phyloP scores from a whole-genome alignment of 2,329 filamentous ascomycete genomes.

The Aspergillus melleus region DNA sequence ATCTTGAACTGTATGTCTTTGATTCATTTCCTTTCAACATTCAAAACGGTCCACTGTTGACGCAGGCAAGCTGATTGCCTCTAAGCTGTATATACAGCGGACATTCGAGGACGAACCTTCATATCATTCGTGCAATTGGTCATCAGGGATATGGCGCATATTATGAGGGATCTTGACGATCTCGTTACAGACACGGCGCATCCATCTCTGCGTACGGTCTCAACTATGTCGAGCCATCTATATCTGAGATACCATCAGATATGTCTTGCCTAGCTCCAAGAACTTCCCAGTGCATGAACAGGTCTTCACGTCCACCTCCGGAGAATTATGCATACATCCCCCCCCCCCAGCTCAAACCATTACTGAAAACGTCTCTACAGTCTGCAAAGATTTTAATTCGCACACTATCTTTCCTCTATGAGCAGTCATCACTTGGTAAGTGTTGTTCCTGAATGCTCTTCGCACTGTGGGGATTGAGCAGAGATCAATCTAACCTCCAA shows the following conservation, averaged over 20 bases:
- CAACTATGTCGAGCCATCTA: background rate
- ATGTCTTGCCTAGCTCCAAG: background rate
- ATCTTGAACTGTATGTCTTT: background rate
- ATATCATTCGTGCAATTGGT: background rate
- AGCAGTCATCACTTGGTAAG: background rate
- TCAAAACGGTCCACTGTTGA: too few species aligned
- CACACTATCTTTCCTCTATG: background rate
- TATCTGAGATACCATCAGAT: background rate
- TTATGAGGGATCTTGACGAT: background rate
- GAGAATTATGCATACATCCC: background rate
- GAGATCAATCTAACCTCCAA: background rate
- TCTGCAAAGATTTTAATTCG: background rate
- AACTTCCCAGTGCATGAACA: background rate
- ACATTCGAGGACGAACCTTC: background rate
- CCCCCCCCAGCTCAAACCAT: background rate
- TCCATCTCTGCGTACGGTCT: background rate
- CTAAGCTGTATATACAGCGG: background rate
- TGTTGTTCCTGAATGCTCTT: background rate
- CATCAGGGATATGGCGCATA: background rate
- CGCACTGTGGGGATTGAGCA: background rate
- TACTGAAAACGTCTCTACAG: background rate
- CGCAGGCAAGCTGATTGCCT: too few species aligned
- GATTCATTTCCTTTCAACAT: background rate
- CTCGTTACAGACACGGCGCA: background rate
- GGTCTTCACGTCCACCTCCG: background rate